These are phyloP conservation scores for Aspergillus uvarum DNA, from an alignment of 2,329 filamentous ascomycete species.

Conservation along the genomic window DNA sequence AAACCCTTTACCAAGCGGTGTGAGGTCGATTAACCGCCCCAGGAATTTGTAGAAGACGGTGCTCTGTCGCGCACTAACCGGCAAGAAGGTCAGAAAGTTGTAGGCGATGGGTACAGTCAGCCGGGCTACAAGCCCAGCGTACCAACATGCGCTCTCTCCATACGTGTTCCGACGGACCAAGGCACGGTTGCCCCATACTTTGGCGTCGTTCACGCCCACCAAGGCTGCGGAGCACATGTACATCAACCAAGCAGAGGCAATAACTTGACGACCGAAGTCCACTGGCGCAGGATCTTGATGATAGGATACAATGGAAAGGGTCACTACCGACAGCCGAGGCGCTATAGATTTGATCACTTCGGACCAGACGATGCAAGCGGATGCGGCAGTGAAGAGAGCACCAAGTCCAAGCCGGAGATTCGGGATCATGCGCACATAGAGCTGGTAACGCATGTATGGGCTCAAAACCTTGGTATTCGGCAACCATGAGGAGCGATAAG, in stretches of 20 bases:
- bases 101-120: constrained; percentile 90
- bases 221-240: constrained; percentile 95
- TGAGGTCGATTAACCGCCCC: constrained; percentile 78
- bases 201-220: constrained; percentile 84
- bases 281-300: constrained; percentile 70
- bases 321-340: constrained; percentile 70
- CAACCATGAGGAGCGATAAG: constrained; percentile 56
- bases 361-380: constrained; percentile 84
- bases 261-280: constrained; percentile 80
- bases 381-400: constrained; percentile 69
- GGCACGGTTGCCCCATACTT: constrained; percentile 95
- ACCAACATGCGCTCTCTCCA: constrained; percentile 93
- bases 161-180: constrained; percentile 89
- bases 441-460: constrained; percentile 76
- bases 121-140: constrained; percentile 86
- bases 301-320: constrained; percentile 64
- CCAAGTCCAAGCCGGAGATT: constrained; percentile 64
- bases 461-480: constrained; percentile 64
- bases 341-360: constrained; percentile 84
- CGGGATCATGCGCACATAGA: constrained; percentile 73
- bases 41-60: constrained; percentile 89
- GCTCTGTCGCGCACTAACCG: constrained; percentile 66
- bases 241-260: constrained; percentile 82
- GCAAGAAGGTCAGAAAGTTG: constrained; percentile 93
- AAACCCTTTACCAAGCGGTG: constrained; percentile 77